Evolutionary conservation across 257 asterid species (phyloP).

Genomic region (Solanum pinnatisectum): DNA sequence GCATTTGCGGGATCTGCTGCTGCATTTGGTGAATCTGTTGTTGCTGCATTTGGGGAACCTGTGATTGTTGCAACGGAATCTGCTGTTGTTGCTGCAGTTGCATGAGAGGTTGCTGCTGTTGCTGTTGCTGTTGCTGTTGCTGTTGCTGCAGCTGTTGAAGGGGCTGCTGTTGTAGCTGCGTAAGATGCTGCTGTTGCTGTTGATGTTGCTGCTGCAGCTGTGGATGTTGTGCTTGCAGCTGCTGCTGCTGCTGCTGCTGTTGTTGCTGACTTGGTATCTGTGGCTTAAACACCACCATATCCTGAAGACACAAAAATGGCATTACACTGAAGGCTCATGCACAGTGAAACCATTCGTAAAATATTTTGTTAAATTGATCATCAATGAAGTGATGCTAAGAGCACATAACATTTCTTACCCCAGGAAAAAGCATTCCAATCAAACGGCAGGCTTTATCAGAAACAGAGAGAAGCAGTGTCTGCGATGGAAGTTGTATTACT

Average conservation of each 20-base stretch:
- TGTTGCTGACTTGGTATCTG: constrained; percentile 67
- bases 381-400: neutral
- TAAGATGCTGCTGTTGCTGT: constrained; percentile 26
- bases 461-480: constrained; percentile 84
- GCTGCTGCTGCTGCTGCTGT: constrained; percentile 38
- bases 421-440: constrained; percentile 99
- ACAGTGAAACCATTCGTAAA: neutral
- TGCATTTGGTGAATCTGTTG: constrained; percentile 16
- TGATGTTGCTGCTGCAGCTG: constrained; percentile 15
- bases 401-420: constrained; percentile 38
- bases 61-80: constrained; percentile 34
- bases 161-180: neutral
- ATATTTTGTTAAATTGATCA: neutral
- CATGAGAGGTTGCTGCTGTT: constrained; percentile 1
- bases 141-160: constrained; percentile 10
- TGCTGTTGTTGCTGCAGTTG: constrained; percentile 25
- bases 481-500: constrained; percentile 95
- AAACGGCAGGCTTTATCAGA: constrained; percentile 90
- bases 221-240: constrained; percentile 14
- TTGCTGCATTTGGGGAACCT: constrained; percentile 16
- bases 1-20: too few relatives aligned
- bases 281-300: constrained; percentile 97
- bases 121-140: neutral
- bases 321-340: neutral
- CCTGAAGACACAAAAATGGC: constrained; percentile 30